Percentiles rank a stretch among this genome's conserved stretches.
phyloP scores from a whole-genome alignment of 2,329 filamentous ascomycete genomes.

The Onygena corvina region DNA sequence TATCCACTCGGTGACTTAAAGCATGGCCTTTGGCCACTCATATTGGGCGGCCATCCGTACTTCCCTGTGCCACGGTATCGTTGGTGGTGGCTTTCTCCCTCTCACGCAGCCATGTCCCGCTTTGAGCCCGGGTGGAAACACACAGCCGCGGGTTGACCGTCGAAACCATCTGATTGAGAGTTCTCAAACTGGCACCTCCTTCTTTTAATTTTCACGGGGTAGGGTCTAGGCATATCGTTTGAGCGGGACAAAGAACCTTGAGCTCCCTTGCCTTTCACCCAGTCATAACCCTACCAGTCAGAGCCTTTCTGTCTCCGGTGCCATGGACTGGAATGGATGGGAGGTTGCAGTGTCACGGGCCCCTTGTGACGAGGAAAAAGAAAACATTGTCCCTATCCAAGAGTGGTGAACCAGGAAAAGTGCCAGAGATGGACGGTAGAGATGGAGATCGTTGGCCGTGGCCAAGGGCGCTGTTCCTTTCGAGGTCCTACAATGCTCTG shows the following conservation, averaged over 20 bases:
- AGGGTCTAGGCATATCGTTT: neutral
- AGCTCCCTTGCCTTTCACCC: neutral
- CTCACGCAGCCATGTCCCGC: neutral
- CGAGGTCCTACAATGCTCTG: neutral
- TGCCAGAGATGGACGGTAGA: neutral
- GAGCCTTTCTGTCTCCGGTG: neutral
- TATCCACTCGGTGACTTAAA: neutral
- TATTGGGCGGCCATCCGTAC: constrained; percentile 1
- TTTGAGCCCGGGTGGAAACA: constrained; percentile 2
- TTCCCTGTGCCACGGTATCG: neutral
- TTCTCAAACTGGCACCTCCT: neutral
- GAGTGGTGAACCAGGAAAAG: neutral
- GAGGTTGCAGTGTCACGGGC: constrained; percentile 2
- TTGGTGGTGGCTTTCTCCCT: neutral
- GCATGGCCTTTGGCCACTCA: neutral
- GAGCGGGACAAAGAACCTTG: neutral
- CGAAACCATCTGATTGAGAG: neutral
- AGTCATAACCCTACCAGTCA: neutral
- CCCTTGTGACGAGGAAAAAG: constrained; percentile 1
- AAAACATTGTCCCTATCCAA: neutral
- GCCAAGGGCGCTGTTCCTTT: neutral
- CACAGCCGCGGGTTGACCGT: neutral
- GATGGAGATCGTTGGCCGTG: neutral
- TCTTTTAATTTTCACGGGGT: neutral
- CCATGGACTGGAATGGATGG: constrained; percentile 1